These are phyloP conservation scores for Senna tora DNA, from an alignment of 306 rosid species.

Conservation along the genomic window DNA sequence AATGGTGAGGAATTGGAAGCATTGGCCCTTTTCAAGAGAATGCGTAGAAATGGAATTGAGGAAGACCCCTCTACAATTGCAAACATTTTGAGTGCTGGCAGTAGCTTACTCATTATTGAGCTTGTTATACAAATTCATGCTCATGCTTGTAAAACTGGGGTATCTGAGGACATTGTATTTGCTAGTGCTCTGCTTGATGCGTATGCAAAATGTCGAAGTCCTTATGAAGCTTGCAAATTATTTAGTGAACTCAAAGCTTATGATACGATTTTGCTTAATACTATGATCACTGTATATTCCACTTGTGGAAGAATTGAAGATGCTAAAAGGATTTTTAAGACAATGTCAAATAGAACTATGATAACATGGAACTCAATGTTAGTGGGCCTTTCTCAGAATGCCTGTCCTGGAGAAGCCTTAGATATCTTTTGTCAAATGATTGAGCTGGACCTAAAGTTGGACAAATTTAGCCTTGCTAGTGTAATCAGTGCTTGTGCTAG, in stretches of 20 bases:
- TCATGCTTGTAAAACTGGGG: constrained; percentile 60
- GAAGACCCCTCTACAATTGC: constrained; percentile 61
- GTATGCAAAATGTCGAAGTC: constrained; percentile 67
- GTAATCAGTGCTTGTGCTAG: constrained; percentile 72
- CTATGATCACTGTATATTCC: constrained; percentile 73
- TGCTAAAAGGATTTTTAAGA: constrained; percentile 59
- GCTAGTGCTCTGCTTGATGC: constrained; percentile 77
- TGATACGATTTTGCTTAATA: constrained; percentile 70
- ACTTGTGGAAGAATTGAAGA: constrained; percentile 76
- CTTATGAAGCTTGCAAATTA: constrained; percentile 68
- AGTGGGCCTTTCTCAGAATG: constrained; percentile 71
- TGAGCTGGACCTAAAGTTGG: constrained; percentile 55
- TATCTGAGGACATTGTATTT: constrained; percentile 52
- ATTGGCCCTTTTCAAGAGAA: constrained; percentile 52
- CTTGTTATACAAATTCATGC: constrained; percentile 64
- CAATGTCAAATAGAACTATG: constrained; percentile 60
- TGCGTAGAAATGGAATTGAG: constrained; percentile 57
- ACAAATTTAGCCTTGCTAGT: constrained; percentile 74
- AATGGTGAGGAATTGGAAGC: constrained; percentile 65
- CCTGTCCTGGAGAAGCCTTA: constrained; percentile 63
- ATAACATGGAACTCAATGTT: constrained; percentile 87
- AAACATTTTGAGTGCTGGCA: constrained; percentile 60
- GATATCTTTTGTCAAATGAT: constrained; percentile 64
- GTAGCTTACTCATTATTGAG: constrained; percentile 47
- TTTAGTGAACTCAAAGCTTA: constrained; percentile 63